Percentiles rank a stretch among this genome's conserved stretches.
Evolutionary conservation across 768 basidiomycete species (phyloP).

Genomic region (Trametes cingulata): DNA sequence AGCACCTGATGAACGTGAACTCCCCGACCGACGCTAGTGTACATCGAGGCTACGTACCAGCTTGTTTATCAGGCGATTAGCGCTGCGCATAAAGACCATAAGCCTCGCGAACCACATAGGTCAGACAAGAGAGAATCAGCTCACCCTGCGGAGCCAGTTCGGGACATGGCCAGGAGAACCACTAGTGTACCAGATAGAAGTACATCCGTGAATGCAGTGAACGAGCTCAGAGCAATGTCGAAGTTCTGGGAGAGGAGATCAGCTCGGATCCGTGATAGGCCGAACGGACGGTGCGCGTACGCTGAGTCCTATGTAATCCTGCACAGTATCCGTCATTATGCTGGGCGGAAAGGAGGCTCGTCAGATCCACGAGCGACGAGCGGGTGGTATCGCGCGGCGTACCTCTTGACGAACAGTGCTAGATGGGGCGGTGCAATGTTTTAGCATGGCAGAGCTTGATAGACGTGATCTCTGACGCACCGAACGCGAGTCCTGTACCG

Average conservation of each 20-base stretch:
- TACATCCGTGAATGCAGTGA: constrained; percentile 15
- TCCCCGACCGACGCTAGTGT: no score
- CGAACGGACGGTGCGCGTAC: not conserved
- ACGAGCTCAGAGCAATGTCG: constrained; percentile 11
- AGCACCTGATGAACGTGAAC: not conserved
- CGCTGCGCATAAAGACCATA: not conserved
- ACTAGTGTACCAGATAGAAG: constrained; percentile 11
- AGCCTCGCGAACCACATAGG: no score
- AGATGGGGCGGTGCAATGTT: not conserved
- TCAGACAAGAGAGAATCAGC: no score
- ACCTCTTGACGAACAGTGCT: constrained; percentile 16
- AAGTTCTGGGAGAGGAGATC: not conserved
- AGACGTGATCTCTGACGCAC: not conserved
- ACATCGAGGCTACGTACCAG: not conserved
- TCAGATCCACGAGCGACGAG: not conserved
- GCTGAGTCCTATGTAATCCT: constrained; percentile 5
- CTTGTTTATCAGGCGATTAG: constrained; percentile 18
- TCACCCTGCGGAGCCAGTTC: constrained; percentile 13
- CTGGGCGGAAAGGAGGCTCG: not conserved
- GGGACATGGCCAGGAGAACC: constrained; percentile 10
- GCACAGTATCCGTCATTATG: constrained; percentile 1
- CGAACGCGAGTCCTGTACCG: constrained; percentile 1
- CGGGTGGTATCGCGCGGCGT: not conserved
- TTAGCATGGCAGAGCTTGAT: no score
- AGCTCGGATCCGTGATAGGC: no score